Evolutionary conservation across 148 eudicot species (phyloP), one percentile per base, ranked within the genome.

Genomic region (Rheum nobile): DNA sequence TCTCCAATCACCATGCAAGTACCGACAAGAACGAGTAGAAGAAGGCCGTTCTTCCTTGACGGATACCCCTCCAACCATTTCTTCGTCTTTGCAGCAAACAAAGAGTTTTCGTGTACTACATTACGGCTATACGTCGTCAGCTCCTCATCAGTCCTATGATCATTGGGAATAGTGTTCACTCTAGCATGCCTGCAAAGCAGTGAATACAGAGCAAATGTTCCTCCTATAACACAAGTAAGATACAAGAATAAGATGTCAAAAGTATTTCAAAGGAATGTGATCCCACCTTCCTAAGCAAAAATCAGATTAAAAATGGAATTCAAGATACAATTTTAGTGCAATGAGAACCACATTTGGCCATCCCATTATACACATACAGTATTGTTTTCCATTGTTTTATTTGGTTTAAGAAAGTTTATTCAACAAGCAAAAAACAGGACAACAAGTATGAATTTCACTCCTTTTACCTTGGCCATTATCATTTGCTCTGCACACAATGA

Each of bases 1-100:
- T 93, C 98, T 29, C 98, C 98, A 69, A 93, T 88, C 31, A 91
- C 91, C 97, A 89, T 93, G 85, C 94, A 91, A 75, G 98, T 89
- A 69, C 97, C 98, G 46, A 85, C 88, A 28, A 93, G 89, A 76
- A 93, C 98, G 52, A 93, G 87, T 4, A 93, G 74, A 80, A 90
- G 98, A 80, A 93, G 92, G 8, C 81, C 79, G 72, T 82, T 89
- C 78, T 85, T 91, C 81, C 94, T 84, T 10, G 76, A 85, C 2
- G 85, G 50, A 77, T 84, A 47, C 76, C 81, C 85, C 83, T 93
- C 98, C 71, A 93, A 82, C 97, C 98, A 93, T 75, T 74, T 80
- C 84, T 86, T 91, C 21, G 98, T 91, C 82, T 91, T 93, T 57
- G 86, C 94, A 78, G 97, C 95, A 86, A 84, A 85, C 6, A 97